These are phyloP conservation scores for Arthrobotrys entomopaga DNA, from an alignment of 2,329 filamentous ascomycete species.

Conservation along the genomic window DNA sequence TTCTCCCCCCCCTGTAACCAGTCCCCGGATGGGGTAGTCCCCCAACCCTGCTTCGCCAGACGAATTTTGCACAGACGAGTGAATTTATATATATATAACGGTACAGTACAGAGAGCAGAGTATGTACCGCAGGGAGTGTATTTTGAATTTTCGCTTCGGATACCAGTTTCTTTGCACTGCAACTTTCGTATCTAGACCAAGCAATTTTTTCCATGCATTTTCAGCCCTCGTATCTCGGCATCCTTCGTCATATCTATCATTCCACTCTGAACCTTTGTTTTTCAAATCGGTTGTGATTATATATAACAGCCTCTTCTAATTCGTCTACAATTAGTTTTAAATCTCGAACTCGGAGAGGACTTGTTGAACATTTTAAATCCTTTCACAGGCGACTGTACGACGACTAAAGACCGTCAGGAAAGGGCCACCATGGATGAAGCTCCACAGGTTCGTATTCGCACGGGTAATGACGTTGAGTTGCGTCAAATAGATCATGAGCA, in stretches of 20 bases:
- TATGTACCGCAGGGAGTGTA: not conserved
- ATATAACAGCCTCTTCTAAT: conserved; percentile 21
- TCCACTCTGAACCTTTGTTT: no score
- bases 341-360: conserved; percentile 40
- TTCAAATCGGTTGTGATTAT: no score
- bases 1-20: conserved; percentile 19
- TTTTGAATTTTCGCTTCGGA: no score
- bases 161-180: no score
- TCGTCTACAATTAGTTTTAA: conserved; percentile 20
- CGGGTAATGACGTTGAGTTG: conserved; percentile 11
- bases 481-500: not conserved
- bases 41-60: conserved; percentile 31
- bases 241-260: no score
- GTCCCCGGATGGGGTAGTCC: conserved; percentile 53
- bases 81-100: conserved; percentile 54
- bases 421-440: conserved; percentile 29
- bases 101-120: conserved; percentile 32
- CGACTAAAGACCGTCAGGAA: not conserved
- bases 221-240: not conserved
- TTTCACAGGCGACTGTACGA: conserved; percentile 28
- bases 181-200: no score
- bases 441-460: conserved; percentile 29
- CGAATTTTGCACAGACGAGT: conserved; percentile 39
- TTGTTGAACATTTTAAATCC: conserved; percentile 43
- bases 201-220: no score